A percentile compares a stretch with the other conserved stretches of the same genome.
These are phyloP conservation scores for Rhodotorula sp. DNA, from an alignment of 1,284 basidiomycete genomes.

Conservation along the genomic window DNA sequence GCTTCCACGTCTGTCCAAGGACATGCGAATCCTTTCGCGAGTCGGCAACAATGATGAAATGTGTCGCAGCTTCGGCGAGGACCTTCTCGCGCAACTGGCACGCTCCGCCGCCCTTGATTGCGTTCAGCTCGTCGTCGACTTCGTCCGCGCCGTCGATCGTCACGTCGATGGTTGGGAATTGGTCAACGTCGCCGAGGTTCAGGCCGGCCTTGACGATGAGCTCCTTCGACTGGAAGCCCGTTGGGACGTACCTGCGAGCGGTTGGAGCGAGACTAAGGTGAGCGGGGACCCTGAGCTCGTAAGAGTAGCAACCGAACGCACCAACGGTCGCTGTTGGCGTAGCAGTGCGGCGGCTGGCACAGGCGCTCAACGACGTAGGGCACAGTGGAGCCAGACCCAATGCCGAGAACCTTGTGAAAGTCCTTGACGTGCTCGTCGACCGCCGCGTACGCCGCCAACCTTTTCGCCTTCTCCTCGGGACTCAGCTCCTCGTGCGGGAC, in stretches of 20 bases:
- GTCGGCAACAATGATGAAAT: conserved; percentile 93
- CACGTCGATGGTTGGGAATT: conserved; percentile 81
- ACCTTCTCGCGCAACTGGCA: conserved; percentile 98
- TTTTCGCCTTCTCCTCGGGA: conserved; percentile 61
- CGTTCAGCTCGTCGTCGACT: conserved; percentile 67
- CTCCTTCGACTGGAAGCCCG: conserved; percentile 94
- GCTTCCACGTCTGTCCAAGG: conserved; percentile 77
- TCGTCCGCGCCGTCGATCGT: conserved; percentile 98
- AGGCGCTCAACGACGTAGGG: conserved; percentile 97
- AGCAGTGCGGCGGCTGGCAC: conserved; percentile 67
- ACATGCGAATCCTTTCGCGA: conserved; percentile 80
- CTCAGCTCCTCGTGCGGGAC: conserved; percentile 26
- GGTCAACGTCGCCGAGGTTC: conserved; percentile 82
- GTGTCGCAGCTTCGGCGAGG: conserved; percentile 85
- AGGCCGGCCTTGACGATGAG: conserved; percentile 81
- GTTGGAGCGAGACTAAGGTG: background rate
- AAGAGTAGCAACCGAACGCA: background rate
- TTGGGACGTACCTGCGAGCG: conserved; percentile 73
- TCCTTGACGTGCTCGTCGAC: conserved; percentile 84
- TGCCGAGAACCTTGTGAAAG: conserved; percentile 84
- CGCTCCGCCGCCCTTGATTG: conserved; percentile 96
- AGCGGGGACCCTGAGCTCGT: background rate
- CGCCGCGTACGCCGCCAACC: conserved; percentile 87
- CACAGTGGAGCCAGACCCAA: conserved; percentile 92
- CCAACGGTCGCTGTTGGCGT: conserved; percentile 62